Evolutionary conservation across 306 rosid species (phyloP).

Genomic region (Cicer cuneatum): DNA sequence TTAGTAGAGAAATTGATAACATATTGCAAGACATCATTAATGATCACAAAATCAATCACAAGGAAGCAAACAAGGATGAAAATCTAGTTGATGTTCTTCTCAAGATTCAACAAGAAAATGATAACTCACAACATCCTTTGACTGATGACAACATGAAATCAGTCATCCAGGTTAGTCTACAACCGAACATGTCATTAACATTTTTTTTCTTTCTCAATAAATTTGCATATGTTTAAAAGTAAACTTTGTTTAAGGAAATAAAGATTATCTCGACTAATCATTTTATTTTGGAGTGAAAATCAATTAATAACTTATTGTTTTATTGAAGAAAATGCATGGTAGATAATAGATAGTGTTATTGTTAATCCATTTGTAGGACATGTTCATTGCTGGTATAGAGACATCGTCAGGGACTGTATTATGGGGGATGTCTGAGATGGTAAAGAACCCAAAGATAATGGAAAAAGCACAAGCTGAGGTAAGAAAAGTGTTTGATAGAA

Average conservation of each 20-base stretch:
- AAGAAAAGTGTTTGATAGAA: conserved; percentile 40
- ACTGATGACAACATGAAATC: background rate
- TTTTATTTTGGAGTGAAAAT: background rate
- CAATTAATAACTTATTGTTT: background rate
- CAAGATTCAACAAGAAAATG: background rate
- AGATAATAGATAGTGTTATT: background rate
- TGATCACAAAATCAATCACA: background rate
- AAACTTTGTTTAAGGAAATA: background rate
- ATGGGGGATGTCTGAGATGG: conserved; percentile 55
- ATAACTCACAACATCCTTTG: background rate
- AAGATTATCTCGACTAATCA: too few relatives aligned
- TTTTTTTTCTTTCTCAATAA: background rate
- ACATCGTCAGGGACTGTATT: conserved; percentile 41
- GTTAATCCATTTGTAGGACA: conserved; percentile 44
- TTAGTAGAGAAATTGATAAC: background rate
- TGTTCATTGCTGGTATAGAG: conserved; percentile 46
- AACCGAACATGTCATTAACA: background rate
- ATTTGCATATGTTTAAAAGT: background rate
- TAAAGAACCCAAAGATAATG: conserved; percentile 50
- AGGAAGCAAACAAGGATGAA: background rate
- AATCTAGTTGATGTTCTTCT: conserved; percentile 12
- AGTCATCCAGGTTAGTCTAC: background rate
- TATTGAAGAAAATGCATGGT: background rate
- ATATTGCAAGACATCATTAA: background rate
- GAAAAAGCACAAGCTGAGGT: conserved; percentile 51